These are phyloP conservation scores for Cladosporium austrohemisphaericum DNA, from an alignment of 2,329 filamentous ascomycete genomes.

Conservation along the genomic window DNA sequence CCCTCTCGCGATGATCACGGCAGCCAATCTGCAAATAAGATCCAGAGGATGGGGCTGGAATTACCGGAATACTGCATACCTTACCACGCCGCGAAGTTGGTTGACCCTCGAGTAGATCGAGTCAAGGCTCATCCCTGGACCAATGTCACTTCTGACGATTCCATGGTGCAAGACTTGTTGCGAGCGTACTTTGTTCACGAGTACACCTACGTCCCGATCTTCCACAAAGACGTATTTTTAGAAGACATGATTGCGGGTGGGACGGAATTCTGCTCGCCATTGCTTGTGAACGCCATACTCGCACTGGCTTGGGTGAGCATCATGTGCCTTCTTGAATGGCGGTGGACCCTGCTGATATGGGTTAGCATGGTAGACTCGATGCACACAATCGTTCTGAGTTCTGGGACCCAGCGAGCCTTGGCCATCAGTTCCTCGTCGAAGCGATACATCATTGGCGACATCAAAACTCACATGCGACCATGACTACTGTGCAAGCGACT, in stretches of 20 bases:
- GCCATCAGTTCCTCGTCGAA: neutral
- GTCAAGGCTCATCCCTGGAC: neutral
- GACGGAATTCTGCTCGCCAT: neutral
- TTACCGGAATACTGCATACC: neutral
- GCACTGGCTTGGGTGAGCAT: neutral
- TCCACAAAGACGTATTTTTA: neutral
- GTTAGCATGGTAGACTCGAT: neutral
- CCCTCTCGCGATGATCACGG: neutral
- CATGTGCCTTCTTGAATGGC: no score
- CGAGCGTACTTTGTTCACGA: neutral
- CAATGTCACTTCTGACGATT: neutral
- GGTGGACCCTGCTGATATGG: no score
- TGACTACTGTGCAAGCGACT: neutral
- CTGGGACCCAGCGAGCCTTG: neutral
- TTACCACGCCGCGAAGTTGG: neutral
- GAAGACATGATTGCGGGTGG: neutral
- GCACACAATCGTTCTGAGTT: neutral
- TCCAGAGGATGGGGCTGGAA: no score
- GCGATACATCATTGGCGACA: neutral
- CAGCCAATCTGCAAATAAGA: no score
- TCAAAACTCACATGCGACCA: neutral
- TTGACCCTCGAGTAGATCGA: neutral
- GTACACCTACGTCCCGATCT: neutral
- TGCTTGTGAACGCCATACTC: neutral
- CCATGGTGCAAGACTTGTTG: neutral